Conservation (phyloP, 257 asterid genomes). For the Solanum paucissectum region DNA sequence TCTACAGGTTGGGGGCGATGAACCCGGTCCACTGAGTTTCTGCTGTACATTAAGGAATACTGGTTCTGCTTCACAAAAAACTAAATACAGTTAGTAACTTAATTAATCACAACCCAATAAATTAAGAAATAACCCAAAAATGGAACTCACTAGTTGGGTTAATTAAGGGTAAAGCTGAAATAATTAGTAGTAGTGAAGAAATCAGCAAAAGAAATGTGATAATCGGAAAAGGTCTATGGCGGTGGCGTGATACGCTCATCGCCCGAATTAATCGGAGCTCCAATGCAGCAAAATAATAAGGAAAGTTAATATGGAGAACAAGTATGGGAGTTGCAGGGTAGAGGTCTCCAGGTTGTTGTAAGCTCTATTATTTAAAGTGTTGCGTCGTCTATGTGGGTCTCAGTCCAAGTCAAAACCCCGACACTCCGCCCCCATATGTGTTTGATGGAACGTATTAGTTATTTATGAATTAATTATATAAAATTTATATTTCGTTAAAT, state of each 20-base stretch:
- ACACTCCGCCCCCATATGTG: too few relatives aligned
- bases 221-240: neutral
- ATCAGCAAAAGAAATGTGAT: neutral
- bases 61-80: neutral
- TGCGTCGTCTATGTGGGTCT: neutral
- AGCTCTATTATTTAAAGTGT: neutral
- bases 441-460: too few relatives aligned
- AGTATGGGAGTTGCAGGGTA: neutral
- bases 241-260: neutral
- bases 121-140: neutral
- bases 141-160: neutral
- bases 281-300: neutral
- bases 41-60: neutral
- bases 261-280: neutral
- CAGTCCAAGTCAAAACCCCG: neutral
- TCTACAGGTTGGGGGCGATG: conserved; percentile 2
- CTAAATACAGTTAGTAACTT: neutral
- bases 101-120: neutral
- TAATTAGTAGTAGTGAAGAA: neutral
- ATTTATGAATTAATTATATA: too few relatives aligned
- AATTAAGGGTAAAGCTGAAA: neutral
- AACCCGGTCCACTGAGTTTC: neutral
- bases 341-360: neutral
- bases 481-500: too few relatives aligned
- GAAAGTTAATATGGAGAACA: neutral